A percentile compares a stretch with the other conserved stretches of the same genome.
These are phyloP conservation scores for Colletotrichum sansevieriae DNA, from an alignment of 2,329 filamentous ascomycete genomes.

Conservation along the genomic window DNA sequence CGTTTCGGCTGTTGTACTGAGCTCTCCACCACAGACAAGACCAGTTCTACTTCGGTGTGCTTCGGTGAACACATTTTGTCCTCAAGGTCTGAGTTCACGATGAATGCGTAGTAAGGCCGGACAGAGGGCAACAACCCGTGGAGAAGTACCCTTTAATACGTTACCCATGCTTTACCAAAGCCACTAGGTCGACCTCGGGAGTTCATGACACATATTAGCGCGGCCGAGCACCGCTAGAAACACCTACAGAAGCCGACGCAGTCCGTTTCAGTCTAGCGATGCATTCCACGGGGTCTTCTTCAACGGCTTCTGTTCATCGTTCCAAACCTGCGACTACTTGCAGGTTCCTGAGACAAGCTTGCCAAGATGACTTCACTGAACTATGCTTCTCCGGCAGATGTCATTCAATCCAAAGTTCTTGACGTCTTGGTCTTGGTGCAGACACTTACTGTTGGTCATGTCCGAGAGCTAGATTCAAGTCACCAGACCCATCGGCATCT, in stretches of 20 bases:
- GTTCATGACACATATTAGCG: conserved; percentile 16
- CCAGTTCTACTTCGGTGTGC: conserved; percentile 5
- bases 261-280: conserved; percentile 35
- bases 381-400: too few species aligned
- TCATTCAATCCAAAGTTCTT: neutral
- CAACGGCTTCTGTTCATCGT: conserved; percentile 18
- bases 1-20: neutral
- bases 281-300: conserved; percentile 30
- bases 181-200: neutral
- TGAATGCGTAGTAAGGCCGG: conserved; percentile 13
- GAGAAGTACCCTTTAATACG: conserved; percentile 14
- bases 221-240: conserved; percentile 29
- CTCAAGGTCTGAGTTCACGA: conserved; percentile 2
- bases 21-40: neutral
- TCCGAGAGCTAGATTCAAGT: conserved; percentile 19
- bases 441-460: conserved; percentile 8
- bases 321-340: neutral
- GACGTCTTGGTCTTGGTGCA: neutral
- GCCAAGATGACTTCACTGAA: neutral
- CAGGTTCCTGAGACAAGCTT: conserved; percentile 8
- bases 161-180: neutral
- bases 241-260: conserved; percentile 28
- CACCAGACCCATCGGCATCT: conserved; percentile 29
- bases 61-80: conserved; percentile 1
- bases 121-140: neutral